Evolutionary conservation across 768 basidiomycete genomes (phyloP).

Genomic region (Crepidotus variabilis): DNA sequence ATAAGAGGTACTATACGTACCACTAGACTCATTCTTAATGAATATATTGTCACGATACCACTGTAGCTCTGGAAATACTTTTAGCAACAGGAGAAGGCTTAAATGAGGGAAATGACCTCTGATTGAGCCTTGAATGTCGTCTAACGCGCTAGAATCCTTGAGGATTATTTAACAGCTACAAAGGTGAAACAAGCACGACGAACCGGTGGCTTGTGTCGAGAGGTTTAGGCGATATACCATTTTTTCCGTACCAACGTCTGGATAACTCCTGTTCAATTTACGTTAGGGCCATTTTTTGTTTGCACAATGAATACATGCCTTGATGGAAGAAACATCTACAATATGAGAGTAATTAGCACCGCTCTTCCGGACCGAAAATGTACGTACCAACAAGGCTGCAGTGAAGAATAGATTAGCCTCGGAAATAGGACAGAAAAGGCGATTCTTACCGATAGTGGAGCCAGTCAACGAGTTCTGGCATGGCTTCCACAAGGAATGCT

Average conservation of each 20-base stretch:
- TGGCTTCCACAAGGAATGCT: constrained; percentile 66
- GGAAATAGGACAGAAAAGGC: neutral
- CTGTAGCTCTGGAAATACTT: constrained; percentile 53
- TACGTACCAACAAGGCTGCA: constrained; percentile 69
- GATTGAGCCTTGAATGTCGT: constrained; percentile 79
- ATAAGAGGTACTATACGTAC: neutral
- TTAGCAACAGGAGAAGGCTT: neutral
- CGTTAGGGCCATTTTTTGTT: neutral
- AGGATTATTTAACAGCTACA: neutral
- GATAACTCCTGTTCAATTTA: constrained; percentile 55
- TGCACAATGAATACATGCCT: constrained; percentile 38
- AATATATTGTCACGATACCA: constrained; percentile 83
- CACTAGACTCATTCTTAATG: constrained; percentile 20
- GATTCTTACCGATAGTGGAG: constrained; percentile 68
- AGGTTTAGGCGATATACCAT: constrained; percentile 25
- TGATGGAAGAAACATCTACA: constrained; percentile 80
- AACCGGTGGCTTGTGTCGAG: constrained; percentile 57
- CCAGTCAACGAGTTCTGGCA: constrained; percentile 79
- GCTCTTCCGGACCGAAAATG: neutral
- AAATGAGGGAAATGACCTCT: constrained; percentile 38
- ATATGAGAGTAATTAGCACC: neutral
- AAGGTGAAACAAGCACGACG: neutral
- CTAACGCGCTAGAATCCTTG: constrained; percentile 56
- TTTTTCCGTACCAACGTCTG: constrained; percentile 64
- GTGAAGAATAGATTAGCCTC: neutral